Evolutionary conservation across 2,329 filamentous ascomycete species (phyloP), one percentile per base, ranked within the genome.

Genomic region (Diaporthe batatas): DNA sequence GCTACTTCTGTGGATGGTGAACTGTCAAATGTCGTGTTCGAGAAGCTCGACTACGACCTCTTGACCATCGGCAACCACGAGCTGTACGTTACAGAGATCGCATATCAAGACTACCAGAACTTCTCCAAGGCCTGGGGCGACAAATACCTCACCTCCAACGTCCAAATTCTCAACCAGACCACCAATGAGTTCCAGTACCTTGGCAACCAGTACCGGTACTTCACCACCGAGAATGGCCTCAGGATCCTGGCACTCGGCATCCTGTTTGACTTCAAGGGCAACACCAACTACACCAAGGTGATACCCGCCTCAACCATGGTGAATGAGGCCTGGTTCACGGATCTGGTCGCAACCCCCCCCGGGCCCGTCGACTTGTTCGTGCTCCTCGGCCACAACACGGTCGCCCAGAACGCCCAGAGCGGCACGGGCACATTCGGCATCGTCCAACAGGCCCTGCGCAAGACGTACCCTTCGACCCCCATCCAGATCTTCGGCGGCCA

Each of bases 401-500:
- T 88, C 8, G 83, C 87, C 3, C 79, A 83, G 8, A 82, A 82
- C 7, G 82, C 83, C 16, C 81, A 79, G 7, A 83, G 80, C 29
- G 87, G 84, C 77, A 87, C 80, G 25, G 87, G 84, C 76, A 87
- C 84, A 1, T 82, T 85, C 55, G 79, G 80, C 73, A 75, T 77
- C 6, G 81, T 93, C 18, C 87, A 88, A 76, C 83, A 88, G 55
- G 87, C 89, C 39, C 92, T 93, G 75, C 87, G 91, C 21, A 83
- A 84, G 14, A 81, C 85, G 23, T 87, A 87, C 68, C 87, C 89
- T 1, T 81, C 86, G 18, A 88, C 86, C 1, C 91, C 91, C 0
- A 87, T 93, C 59, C 90, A 92, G 79, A 86, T 90, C 69, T 91
- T 93, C 75, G 91, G 90, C 25, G 91, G 90, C 12, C 91, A 92